phyloP scores from a whole-genome alignment of 1,284 basidiomycete species.

The Mycosarcoma mackinlayi region DNA sequence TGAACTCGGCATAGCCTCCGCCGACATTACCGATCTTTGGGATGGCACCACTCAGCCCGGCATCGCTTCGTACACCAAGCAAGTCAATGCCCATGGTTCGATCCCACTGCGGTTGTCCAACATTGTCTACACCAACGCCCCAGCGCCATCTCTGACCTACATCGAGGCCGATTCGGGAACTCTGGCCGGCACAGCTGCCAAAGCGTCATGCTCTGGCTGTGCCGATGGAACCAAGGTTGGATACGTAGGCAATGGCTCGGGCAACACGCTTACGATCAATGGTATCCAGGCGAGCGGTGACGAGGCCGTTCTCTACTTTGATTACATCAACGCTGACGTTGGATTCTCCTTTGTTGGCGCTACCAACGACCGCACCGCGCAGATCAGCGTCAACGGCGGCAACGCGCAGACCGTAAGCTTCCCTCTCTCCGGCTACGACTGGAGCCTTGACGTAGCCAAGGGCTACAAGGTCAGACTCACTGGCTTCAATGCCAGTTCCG shows the following conservation, averaged over 20 bases:
- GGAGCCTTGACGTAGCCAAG: conserved; percentile 38
- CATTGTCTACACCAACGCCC: conserved; percentile 12
- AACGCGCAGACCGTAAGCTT: conserved; percentile 37
- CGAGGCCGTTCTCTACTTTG: conserved; percentile 39
- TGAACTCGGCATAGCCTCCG: conserved; percentile 27
- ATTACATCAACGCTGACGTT: conserved; percentile 53
- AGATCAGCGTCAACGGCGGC: conserved; percentile 46
- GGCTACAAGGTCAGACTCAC: conserved; percentile 40
- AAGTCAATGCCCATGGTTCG: conserved; percentile 42
- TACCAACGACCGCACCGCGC: conserved; percentile 29
- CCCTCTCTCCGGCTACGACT: conserved; percentile 47
- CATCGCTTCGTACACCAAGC: conserved; percentile 23
- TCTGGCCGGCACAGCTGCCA: conserved; percentile 15
- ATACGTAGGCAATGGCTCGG: conserved; percentile 19
- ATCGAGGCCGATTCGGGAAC: conserved; percentile 25
- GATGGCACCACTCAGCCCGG: conserved; percentile 8
- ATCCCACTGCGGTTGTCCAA: conserved; percentile 40
- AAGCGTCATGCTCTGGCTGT: conserved; percentile 37
- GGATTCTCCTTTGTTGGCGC: conserved; percentile 27
- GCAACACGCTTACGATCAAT: conserved; percentile 26
- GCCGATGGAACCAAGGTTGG: conserved; percentile 37
- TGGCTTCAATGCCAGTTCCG: conserved; percentile 29
- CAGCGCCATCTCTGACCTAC: conserved; percentile 22
- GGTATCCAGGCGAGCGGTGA: conserved; percentile 19
- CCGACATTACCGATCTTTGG: conserved; percentile 45